phyloP scores from a whole-genome alignment of 208 protist species.

The Leishmania tropica region DNA sequence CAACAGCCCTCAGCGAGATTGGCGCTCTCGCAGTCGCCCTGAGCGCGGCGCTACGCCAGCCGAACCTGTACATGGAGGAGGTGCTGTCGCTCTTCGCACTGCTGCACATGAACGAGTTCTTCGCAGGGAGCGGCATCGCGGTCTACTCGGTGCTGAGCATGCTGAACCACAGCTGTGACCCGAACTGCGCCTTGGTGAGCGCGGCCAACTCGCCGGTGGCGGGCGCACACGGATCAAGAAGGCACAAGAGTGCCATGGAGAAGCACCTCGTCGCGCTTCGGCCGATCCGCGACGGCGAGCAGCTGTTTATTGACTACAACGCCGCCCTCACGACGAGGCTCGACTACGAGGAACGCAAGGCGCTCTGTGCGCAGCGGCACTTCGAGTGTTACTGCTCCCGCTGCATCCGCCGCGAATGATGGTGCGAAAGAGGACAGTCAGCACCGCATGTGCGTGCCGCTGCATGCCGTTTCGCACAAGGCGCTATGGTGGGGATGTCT shows the following conservation, averaged over 20 bases:
- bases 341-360: constrained; percentile 72
- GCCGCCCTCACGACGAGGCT: constrained; percentile 61
- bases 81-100: constrained; percentile 84
- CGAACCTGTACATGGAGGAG: constrained; percentile 88
- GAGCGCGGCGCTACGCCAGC: constrained; percentile 58
- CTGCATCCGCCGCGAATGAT: constrained; percentile 69
- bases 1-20: constrained; percentile 76
- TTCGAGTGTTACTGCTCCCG: constrained; percentile 87
- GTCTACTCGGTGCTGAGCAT: constrained; percentile 75
- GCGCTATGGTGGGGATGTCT: background rate
- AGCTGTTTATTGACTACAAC: constrained; percentile 91
- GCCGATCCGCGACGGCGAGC: constrained; percentile 81
- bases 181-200: constrained; percentile 74
- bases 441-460: background rate
- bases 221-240: background rate
- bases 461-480: background rate
- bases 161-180: constrained; percentile 90
- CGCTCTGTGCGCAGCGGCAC: constrained; percentile 81
- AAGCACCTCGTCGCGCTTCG: constrained; percentile 56
- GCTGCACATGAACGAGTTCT: constrained; percentile 88
- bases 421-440: background rate
- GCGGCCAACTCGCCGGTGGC: constrained; percentile 10
- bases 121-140: constrained; percentile 49
- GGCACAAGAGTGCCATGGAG: constrained; percentile 12
- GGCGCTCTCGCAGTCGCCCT: constrained; percentile 75